Evolutionary conservation across 345 rosid genomes (phyloP), one percentile per base, ranked within the genome.

Genomic region (Camelina hispida): DNA sequence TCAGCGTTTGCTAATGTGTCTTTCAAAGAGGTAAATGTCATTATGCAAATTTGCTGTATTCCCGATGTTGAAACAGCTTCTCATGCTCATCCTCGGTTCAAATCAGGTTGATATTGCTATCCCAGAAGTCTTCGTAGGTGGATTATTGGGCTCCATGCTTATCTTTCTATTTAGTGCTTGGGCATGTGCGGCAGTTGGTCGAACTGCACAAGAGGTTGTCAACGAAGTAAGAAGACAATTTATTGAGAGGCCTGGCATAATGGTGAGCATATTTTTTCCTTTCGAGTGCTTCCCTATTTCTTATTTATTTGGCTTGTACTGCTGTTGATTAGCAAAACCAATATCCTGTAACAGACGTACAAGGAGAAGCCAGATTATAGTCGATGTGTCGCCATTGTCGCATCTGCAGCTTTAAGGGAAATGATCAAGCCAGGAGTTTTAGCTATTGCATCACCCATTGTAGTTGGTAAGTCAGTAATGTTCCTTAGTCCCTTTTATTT

Each of bases 171-270:
- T 95, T 71, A 95, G 97, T 82, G 97, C 89, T 71, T 92, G 94
- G 97, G 97, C 97, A 55, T 95, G 99, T 68, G 81, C 98, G 35
- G 98, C 98, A 43, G 98, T 95, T 69, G 98, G 99, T 67, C 86
- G 90, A 81, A 96, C 98, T 80, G 99, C 99, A 43, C 99, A 96
- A 82, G 99, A 96, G 87, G 99, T 96, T 78, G 99, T 93, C 59
- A 88, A 91, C 64, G 99, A 95, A 93, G 98, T 95, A 62, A 86
- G 99, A 84, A 84, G 98, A 80, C 99, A 95, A 64, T 95, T 95
- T 81, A 89, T 95, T 69, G 98, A 93, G 87, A 87, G 98, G 82
- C 99, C 99, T 66, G 98, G 99, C 69, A 95, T 95, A 77, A 95
- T 95, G 97, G 99, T 92, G 69, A 74, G 92, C 65, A 56, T 23